phyloP scores from a whole-genome alignment of 441 rosid species.

The Bruguiera hainesii region DNA sequence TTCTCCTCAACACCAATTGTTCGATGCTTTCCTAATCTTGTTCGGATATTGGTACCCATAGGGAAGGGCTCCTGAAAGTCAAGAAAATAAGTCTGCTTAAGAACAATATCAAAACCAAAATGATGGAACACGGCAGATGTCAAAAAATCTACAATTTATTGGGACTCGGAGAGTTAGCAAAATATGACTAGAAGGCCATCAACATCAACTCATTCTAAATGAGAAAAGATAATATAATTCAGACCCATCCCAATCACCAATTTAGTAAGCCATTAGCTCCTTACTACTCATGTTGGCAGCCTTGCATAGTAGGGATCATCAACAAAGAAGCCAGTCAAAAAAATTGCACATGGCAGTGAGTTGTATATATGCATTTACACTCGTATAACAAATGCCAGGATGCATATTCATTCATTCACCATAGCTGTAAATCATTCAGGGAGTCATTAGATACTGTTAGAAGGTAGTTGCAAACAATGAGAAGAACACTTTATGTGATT shows the following conservation, averaged over 20 bases:
- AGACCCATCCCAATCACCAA: not conserved
- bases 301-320: too few species aligned
- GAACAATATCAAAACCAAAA: not conserved
- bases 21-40: slow-evolving; percentile 52
- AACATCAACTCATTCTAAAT: not conserved
- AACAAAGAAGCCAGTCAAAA: too few species aligned
- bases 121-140: not conserved
- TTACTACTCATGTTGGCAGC: too few species aligned
- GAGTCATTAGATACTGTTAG: not conserved
- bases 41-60: slow-evolving; percentile 51
- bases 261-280: too few species aligned
- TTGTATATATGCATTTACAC: too few species aligned
- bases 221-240: not conserved
- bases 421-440: not conserved
- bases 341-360: too few species aligned
- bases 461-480: not conserved
- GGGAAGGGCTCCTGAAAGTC: slow-evolving; percentile 59
- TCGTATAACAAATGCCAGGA: too few species aligned
- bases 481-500: not conserved
- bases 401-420: too few species aligned
- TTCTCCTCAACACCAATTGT: slow-evolving; percentile 30
- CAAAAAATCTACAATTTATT: too few species aligned
- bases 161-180: not conserved
- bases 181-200: not conserved
- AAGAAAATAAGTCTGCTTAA: not conserved